These are phyloP conservation scores for Metschnikowia koreensis DNA, from an alignment of 805 yeast genomes.

Conservation along the genomic window DNA sequence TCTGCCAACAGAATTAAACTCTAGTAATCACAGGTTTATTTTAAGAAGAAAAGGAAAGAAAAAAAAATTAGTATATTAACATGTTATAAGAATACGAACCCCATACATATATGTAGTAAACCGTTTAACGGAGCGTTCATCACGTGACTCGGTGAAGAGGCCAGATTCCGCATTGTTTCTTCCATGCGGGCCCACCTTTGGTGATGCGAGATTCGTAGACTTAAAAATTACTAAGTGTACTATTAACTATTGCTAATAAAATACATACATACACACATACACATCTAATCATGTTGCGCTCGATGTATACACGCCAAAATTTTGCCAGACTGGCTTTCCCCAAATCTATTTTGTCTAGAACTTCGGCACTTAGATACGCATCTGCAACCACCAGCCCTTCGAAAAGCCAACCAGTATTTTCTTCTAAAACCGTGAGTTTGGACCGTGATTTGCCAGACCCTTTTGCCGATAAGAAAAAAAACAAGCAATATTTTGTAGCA, in stretches of 20 bases:
- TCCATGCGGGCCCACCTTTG: too few relatives aligned
- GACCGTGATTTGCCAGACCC: constrained; percentile 86
- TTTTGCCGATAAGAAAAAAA: constrained; percentile 49
- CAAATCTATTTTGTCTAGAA: not conserved
- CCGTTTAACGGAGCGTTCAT: not conserved
- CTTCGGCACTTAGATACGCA: constrained; percentile 1
- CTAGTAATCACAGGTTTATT: too few relatives aligned
- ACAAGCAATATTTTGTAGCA: constrained; percentile 50
- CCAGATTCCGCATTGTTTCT: too few relatives aligned
- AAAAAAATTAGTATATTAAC: too few relatives aligned
- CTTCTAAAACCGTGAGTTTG: constrained; percentile 46
- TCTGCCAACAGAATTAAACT: too few relatives aligned
- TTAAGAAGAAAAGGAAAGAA: too few relatives aligned
- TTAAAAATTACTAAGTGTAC: too few relatives aligned
- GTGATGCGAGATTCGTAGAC: too few relatives aligned
- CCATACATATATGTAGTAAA: too few relatives aligned
- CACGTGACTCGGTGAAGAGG: not conserved
- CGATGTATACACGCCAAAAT: not conserved
- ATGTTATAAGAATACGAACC: too few relatives aligned
- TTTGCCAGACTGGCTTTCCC: not conserved
- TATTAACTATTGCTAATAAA: not conserved
- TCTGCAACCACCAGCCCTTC: not conserved
- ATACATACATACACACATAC: not conserved
- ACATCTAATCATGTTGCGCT: not conserved
- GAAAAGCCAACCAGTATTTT: not conserved